phyloP scores from a whole-genome alignment of 192 early-diverging fungal species.

The Gryganskiella cystojenkinii region DNA sequence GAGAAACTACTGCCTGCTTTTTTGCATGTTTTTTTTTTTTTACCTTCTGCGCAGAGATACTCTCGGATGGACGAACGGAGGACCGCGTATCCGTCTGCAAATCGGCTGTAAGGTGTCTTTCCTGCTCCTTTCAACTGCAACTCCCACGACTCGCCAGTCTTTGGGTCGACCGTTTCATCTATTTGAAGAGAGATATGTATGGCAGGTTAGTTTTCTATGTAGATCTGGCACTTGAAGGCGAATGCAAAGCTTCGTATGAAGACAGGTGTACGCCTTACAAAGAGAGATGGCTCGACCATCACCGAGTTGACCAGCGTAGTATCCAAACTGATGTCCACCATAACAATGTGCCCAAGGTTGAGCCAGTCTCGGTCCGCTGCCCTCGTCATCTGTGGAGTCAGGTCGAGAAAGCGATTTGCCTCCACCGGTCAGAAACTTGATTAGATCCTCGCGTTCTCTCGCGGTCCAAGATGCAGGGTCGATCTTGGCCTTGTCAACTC shows the following conservation, averaged over 20 bases:
- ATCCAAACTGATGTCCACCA: slow-evolving; percentile 79
- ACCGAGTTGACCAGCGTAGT: slow-evolving; percentile 81
- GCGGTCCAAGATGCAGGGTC: slow-evolving; percentile 45
- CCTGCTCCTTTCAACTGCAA: slow-evolving; percentile 90
- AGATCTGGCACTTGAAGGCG: no score
- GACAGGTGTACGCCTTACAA: no score
- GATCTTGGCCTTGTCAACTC: slow-evolving; percentile 32
- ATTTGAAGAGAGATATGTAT: background rate
- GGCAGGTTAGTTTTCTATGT: no score
- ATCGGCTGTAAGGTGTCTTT: slow-evolving; percentile 87
- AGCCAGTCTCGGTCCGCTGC: slow-evolving; percentile 49
- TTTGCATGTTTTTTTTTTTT: background rate
- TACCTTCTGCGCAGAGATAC: slow-evolving; percentile 79
- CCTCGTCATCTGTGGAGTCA: slow-evolving; percentile 32
- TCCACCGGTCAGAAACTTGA: slow-evolving; percentile 28
- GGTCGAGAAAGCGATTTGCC: slow-evolving; percentile 41
- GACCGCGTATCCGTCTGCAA: slow-evolving; percentile 89
- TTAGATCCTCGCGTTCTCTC: slow-evolving; percentile 38
- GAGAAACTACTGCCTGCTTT: background rate
- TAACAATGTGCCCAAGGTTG: slow-evolving; percentile 76
- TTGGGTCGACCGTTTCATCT: slow-evolving; percentile 55
- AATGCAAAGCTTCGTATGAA: slow-evolving; percentile 18
- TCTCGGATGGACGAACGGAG: slow-evolving; percentile 90
- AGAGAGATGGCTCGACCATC: slow-evolving; percentile 89
- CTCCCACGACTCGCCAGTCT: slow-evolving; percentile 68